A percentile compares a stretch with the other conserved stretches of the same genome.
phyloP scores from a whole-genome alignment of 768 basidiomycete species.

The Rhodotorula toruloides region DNA sequence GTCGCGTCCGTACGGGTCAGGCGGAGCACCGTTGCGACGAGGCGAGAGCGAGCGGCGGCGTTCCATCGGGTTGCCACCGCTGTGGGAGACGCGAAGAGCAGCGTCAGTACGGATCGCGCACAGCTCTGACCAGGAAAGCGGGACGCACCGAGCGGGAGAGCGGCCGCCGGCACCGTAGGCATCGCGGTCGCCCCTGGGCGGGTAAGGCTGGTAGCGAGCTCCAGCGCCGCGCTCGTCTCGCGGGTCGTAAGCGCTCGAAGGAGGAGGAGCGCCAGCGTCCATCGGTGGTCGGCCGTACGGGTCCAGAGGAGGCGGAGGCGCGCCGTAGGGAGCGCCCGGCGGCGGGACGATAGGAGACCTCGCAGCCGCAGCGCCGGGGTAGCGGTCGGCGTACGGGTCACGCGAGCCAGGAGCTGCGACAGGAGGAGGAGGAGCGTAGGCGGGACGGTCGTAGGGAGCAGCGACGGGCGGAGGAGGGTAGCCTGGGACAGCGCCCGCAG shows the following conservation, averaged over 20 bases:
- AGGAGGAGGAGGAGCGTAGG: slow-evolving; percentile 10
- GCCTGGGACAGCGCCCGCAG: background rate
- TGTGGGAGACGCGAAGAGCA: too few species aligned
- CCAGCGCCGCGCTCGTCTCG: slow-evolving; percentile 25
- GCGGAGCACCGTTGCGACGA: slow-evolving; percentile 9
- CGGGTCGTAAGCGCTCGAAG: slow-evolving; percentile 27
- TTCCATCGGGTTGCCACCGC: too few species aligned
- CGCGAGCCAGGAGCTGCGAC: background rate
- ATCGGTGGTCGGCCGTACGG: slow-evolving; percentile 2
- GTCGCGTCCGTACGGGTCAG: slow-evolving; percentile 9
- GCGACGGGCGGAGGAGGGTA: slow-evolving; percentile 4
- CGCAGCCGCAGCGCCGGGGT: slow-evolving; percentile 2
- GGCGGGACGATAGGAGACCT: slow-evolving; percentile 17
- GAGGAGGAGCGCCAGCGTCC: slow-evolving; percentile 5
- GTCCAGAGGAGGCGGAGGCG: slow-evolving; percentile 1
- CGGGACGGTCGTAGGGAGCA: slow-evolving; percentile 28
- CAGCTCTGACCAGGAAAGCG: background rate
- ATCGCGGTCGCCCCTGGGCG: slow-evolving; percentile 11
- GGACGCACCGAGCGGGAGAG: slow-evolving; percentile 29
- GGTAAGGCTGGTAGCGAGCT: slow-evolving; percentile 26
- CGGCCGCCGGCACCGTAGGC: slow-evolving; percentile 21
- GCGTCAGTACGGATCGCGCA: too few species aligned
- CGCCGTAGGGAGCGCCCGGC: slow-evolving; percentile 15
- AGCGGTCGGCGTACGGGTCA: slow-evolving; percentile 28
- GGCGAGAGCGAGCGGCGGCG: slow-evolving; percentile 37